Conservation (phyloP, 1,139 yeast species). For the Taphrina wiesneri region DNA sequence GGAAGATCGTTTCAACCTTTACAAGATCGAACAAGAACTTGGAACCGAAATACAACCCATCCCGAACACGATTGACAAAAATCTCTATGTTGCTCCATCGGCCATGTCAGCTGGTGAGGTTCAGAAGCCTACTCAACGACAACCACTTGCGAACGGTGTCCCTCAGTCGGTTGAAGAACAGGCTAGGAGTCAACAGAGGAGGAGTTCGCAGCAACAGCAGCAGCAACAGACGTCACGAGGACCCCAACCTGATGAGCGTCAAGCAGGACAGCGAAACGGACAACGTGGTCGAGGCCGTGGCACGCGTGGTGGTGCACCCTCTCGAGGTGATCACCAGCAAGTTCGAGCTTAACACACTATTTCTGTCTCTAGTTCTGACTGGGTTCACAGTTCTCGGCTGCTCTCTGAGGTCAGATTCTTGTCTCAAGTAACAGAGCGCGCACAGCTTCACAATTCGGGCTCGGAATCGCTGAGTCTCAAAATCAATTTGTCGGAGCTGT, state of each 20-base stretch:
- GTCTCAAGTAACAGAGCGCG: too few species aligned
- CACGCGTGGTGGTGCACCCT: background rate
- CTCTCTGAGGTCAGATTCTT: too few species aligned
- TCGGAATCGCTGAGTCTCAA: too few species aligned
- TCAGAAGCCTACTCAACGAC: conserved; percentile 33
- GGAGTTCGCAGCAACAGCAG: conserved; percentile 38
- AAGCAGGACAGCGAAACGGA: background rate
- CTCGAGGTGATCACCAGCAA: conserved; percentile 8
- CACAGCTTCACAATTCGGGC: too few species aligned
- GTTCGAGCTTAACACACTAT: conserved; percentile 8
- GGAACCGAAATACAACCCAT: conserved; percentile 97
- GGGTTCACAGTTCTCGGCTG: too few species aligned
- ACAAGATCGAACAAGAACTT: conserved; percentile 93
- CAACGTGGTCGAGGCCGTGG: conserved; percentile 13
- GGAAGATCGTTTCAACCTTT: conserved; percentile 85
- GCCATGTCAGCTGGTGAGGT: conserved; percentile 33
- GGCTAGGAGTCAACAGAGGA: conserved; percentile 41
- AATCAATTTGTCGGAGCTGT: too few species aligned
- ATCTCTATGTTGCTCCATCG: conserved; percentile 63
- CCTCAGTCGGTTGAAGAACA: conserved; percentile 41
- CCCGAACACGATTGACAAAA: conserved; percentile 84
- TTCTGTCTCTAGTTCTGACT: too few species aligned
- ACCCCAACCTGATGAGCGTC: background rate
- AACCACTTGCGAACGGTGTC: conserved; percentile 15
- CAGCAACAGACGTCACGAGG: background rate